Base-by-base conservation (phyloP, 495 filamentous ascomycete species). In the Penicillium egyptiacum region DNA sequence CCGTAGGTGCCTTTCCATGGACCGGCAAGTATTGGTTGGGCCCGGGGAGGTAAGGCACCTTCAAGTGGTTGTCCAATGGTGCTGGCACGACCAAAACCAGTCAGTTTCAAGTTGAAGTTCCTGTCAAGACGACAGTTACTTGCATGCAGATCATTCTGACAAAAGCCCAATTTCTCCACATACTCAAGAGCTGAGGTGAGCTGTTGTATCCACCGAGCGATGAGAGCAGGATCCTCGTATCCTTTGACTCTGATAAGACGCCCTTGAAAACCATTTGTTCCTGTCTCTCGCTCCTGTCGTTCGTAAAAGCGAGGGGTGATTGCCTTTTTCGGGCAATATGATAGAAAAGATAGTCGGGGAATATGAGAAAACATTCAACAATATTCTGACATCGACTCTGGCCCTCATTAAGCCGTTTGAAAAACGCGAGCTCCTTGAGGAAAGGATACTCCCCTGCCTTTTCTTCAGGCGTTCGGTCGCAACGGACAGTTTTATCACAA, bases 401-500 rank as follows among this genome's bases (percentile, higher is more conserved):
- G 49, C 48, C 35, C 43, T 56, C 41, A 30, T 54, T 63, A 39
- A 61, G 50, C 16, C 57, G 46, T 59, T 64, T 61, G 55, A 51
- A 63, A 63, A 63, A 63, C 22, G 55, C 33, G 47, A 63, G 61
- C 23, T 66, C 63, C 50, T 55, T 64, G 40, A 61, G 44, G 31
- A 64, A 55, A 22, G 41, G 41, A 43, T 43, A 20, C 19, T 12
- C 41, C 19, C 0, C 8, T 20, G 39, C 39, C 39, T 42, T 20
- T 20, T 42, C 39, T 43, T 23, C 19, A 12, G 61, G 57, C 26
- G 50, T 57, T 59, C 57, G 55, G 61, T 63, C 57, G 33, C 46
- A 31, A 53, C 58, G 62, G 55, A 67, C 61, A 57, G 53, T 57
- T 59, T 63, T 67, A 63, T 57, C 50, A 63, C 64, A 63, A 63